Conservation (phyloP, 2,329 filamentous ascomycete species). For the Raffaelea arxii region DNA sequence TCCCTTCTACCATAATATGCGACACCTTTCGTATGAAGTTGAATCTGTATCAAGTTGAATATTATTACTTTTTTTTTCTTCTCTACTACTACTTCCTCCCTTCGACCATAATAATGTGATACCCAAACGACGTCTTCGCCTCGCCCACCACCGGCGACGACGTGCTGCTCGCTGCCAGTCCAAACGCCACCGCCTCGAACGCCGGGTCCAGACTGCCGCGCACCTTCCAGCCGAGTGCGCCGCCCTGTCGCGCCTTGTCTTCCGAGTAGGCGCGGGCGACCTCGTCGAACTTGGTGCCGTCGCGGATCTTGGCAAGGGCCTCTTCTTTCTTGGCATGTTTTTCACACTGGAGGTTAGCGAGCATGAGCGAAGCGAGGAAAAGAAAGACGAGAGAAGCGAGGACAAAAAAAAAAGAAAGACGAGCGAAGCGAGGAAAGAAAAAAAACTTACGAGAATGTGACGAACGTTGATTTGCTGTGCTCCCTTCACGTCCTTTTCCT, state of each 20-base stretch:
- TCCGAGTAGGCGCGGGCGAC: conserved; percentile 65
- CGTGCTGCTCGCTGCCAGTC: conserved; percentile 56
- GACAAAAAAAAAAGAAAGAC: background rate
- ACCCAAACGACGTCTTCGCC: conserved; percentile 65
- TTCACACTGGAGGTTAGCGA: conserved; percentile 49
- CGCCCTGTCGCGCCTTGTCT: conserved; percentile 65
- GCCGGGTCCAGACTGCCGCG: conserved; percentile 56
- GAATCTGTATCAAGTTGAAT: too few species aligned
- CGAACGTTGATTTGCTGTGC: conserved; percentile 53
- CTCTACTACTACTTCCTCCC: conserved; percentile 44
- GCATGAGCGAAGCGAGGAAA: background rate
- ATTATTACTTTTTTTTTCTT: too few species aligned
- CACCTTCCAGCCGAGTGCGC: conserved; percentile 63
- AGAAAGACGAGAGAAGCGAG: background rate
- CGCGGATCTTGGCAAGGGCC: conserved; percentile 57
- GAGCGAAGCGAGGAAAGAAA: too few species aligned
- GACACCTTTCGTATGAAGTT: too few species aligned
- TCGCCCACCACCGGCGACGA: conserved; percentile 56
- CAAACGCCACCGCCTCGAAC: conserved; percentile 66
- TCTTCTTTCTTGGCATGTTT: conserved; percentile 73
- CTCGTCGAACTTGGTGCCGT: conserved; percentile 62
- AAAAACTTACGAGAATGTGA: conserved; percentile 50
- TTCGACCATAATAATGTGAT: conserved; percentile 73
- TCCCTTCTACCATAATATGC: too few species aligned
- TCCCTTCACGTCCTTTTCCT: conserved; percentile 8